Base-by-base conservation (phyloP, 164 flowering plant genomes). In the Aristolochia contorta region DNA sequence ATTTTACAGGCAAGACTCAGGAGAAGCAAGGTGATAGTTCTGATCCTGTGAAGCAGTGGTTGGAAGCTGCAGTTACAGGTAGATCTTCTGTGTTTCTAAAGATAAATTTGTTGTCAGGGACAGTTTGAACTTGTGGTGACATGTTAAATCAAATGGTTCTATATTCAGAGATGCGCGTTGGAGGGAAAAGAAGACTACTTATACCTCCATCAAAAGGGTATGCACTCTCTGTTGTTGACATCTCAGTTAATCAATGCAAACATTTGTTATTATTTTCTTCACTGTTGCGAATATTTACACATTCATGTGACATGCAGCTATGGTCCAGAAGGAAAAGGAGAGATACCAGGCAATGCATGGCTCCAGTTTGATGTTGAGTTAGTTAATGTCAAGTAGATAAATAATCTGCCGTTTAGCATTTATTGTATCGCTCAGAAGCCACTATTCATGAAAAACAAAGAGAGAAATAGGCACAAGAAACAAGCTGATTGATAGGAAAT, bases 131-230 rank as follows among this genome's bases (percentile, higher is more conserved):
- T 22, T 22, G 3, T 3, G 6, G 23, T 23, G 30, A 53, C 23
- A 27, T 6, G 16, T 12, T 50, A 6, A 50, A n/a, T 18, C 16
- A 6, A 5, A 18, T 8, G 30, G 20, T 24, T 14, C 30, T 22
- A 16, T 23, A 16, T 53, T 22, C 30, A 53, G 56, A 27, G 10
- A 53, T 53, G 56, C 56, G 27, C 19, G 30, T 53, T 53, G 56
- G 56, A 22, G 56, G 27, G 56, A 53, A 53, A 27, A 53, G 32
- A 53, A 22, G 56, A 53, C 56, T 53, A 14, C 23, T 6, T 22
- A 53, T 53, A 15, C 56, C 56, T 22, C 56, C 56, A 10, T 53
- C 56, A n/a, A 53, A n/a, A 32, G 30, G 23, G 56, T 53, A 22
- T 22, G 56, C 56, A n/a, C 43, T 37, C 7, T 37, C 1, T 37